phyloP scores from a whole-genome alignment of 83 land plant species.

The Picea mariana region DNA sequence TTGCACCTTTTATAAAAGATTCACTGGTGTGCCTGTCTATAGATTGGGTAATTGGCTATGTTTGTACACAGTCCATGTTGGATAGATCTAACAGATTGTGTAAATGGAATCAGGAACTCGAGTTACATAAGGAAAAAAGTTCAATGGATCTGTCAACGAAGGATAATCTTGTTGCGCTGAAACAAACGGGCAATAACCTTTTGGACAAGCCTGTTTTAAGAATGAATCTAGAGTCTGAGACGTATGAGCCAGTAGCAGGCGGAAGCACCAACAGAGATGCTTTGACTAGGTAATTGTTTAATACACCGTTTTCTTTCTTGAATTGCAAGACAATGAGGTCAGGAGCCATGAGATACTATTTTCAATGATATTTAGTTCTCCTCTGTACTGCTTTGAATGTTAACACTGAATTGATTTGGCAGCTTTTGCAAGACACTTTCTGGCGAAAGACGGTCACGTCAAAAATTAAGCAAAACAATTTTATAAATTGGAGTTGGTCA shows the following conservation, averaged over 20 bases:
- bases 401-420: no score
- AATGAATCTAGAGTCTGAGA: constrained; percentile 21
- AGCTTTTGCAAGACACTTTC: no score
- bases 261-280: constrained; percentile 16
- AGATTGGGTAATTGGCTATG: background rate
- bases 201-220: constrained; percentile 16
- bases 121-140: background rate
- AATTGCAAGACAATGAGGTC: no score
- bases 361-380: no score
- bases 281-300: no score
- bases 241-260: background rate
- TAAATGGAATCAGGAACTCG: background rate
- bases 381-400: no score
- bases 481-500: no score
- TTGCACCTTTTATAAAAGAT: no score
- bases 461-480: no score
- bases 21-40: background rate
- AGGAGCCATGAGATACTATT: no score
- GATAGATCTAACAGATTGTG: background rate
- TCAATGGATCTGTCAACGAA: constrained; percentile 13
- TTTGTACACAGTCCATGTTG: background rate
- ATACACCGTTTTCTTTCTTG: no score
- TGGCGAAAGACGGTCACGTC: no score
- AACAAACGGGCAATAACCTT: background rate
- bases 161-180: constrained; percentile 15